Percentiles rank a stretch among this genome's conserved stretches.
Conservation (phyloP, 331 rosid species). For the Stylosanthes scabra region DNA sequence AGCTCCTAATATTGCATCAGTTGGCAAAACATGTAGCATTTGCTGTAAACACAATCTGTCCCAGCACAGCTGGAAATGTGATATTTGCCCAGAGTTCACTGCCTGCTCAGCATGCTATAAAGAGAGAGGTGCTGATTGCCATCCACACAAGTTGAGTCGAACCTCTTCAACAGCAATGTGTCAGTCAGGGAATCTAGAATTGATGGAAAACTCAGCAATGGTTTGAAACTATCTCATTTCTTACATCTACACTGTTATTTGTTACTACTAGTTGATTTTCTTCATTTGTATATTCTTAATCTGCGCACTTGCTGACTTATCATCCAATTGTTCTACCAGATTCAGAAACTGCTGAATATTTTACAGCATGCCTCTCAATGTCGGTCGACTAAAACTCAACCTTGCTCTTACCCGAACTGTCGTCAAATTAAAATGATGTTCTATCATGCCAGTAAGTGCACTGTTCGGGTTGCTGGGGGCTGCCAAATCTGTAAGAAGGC, state of each 20-base stretch:
- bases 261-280: not conserved
- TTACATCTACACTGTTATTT: not conserved
- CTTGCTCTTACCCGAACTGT: constrained; percentile 50
- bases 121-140: constrained; percentile 49
- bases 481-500: constrained; percentile 51
- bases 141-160: constrained; percentile 50
- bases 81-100: constrained; percentile 47
- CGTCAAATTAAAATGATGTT: constrained; percentile 46
- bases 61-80: constrained; percentile 52
- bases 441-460: constrained; percentile 48
- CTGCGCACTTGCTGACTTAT: not conserved
- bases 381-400: constrained; percentile 22
- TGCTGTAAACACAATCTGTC: constrained; percentile 40
- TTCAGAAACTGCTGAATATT: constrained; percentile 30
- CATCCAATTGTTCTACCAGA: constrained; percentile 30
- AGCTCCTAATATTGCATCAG: constrained; percentile 20
- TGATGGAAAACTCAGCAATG: not conserved
- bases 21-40: constrained; percentile 43
- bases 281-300: not conserved
- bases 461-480: constrained; percentile 37
- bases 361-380: constrained; percentile 49
- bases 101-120: constrained; percentile 49
- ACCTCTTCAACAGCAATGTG: constrained; percentile 6
- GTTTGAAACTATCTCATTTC: constrained; percentile 30
- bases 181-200: constrained; percentile 22